Percentiles rank a stretch among this genome's conserved stretches.
Conservation (phyloP, 2,329 filamentous ascomycete genomes). For the Colletotrichum agaves region DNA sequence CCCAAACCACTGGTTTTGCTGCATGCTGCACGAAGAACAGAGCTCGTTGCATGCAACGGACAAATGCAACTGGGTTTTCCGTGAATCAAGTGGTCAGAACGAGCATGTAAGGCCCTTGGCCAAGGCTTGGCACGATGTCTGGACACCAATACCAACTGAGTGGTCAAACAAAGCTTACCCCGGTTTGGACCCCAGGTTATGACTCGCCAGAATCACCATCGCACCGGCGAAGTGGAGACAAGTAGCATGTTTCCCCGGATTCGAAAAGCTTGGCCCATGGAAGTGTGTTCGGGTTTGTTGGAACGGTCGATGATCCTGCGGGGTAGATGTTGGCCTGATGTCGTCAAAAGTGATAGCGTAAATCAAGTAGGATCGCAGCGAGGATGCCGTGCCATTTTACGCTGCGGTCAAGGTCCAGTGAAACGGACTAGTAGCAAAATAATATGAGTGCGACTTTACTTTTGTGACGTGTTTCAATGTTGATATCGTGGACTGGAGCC, state of each 20-base stretch:
- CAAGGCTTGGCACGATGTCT: constrained; percentile 21
- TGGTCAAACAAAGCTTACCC: neutral
- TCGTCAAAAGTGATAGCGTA: neutral
- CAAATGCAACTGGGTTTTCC: constrained; percentile 18
- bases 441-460: too few species aligned
- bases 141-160: neutral
- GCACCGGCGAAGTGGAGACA: constrained; percentile 10
- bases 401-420: too few species aligned
- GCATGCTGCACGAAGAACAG: neutral
- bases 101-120: constrained; percentile 27
- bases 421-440: too few species aligned
- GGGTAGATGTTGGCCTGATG: constrained; percentile 16
- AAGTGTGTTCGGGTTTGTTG: neutral
- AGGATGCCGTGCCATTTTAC: too few species aligned
- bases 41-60: constrained; percentile 26
- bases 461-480: too few species aligned
- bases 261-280: constrained; percentile 2
- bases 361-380: too few species aligned
- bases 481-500: too few species aligned
- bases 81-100: constrained; percentile 28
- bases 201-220: constrained; percentile 1
- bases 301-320: constrained; percentile 25
- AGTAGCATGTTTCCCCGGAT: constrained; percentile 13
- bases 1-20: neutral
- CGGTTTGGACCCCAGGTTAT: neutral